A percentile compares a stretch with the other conserved stretches of the same genome.
Evolutionary conservation across 2,329 filamentous ascomycete genomes (phyloP).

Genomic region (Nigrospora oryzae): DNA sequence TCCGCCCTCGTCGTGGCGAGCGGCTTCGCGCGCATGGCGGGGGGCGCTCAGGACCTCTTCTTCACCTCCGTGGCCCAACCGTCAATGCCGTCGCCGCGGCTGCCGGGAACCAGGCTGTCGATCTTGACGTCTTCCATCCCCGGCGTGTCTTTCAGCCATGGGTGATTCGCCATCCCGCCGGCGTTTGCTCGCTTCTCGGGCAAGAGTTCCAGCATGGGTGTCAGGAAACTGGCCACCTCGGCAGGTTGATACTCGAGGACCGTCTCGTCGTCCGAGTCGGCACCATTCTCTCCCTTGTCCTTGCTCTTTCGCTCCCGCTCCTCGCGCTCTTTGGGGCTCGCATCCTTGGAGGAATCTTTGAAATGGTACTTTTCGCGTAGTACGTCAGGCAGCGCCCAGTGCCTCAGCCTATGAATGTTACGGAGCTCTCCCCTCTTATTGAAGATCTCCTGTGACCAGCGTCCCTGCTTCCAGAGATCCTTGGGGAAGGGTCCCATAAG

Average conservation of each 20-base stretch:
- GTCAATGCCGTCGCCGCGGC: slow-evolving; percentile 83
- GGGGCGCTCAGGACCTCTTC: slow-evolving; percentile 27
- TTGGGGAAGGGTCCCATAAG: slow-evolving; percentile 90
- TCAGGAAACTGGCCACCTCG: slow-evolving; percentile 68
- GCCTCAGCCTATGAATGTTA: slow-evolving; percentile 91
- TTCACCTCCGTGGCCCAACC: slow-evolving; percentile 89
- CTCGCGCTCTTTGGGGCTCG: slow-evolving; percentile 36
- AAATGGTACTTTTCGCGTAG: slow-evolving; percentile 97
- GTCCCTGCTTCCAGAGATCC: slow-evolving; percentile 81
- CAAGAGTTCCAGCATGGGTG: slow-evolving; percentile 83
- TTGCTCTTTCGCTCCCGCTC: slow-evolving; percentile 31
- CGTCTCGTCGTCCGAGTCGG: slow-evolving; percentile 19
- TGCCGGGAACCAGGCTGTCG: slow-evolving; percentile 66
- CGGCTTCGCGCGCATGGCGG: no score
- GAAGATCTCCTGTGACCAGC: slow-evolving; percentile 98
- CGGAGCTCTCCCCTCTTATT: slow-evolving; percentile 94
- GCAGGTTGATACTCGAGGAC: slow-evolving; percentile 20
- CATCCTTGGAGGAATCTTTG: slow-evolving; percentile 62
- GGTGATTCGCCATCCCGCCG: slow-evolving; percentile 84
- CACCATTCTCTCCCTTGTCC: slow-evolving; percentile 19
- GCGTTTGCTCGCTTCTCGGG: slow-evolving; percentile 90
- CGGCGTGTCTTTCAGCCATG: slow-evolving; percentile 74
- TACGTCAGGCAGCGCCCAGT: slow-evolving; percentile 92
- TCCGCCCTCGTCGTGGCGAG: no score
- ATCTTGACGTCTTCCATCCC: slow-evolving; percentile 80